Evolutionary conservation across 2,329 filamentous ascomycete genomes (phyloP), one percentile per base, ranked within the genome.

Genomic region (Xylariaceae sp.): DNA sequence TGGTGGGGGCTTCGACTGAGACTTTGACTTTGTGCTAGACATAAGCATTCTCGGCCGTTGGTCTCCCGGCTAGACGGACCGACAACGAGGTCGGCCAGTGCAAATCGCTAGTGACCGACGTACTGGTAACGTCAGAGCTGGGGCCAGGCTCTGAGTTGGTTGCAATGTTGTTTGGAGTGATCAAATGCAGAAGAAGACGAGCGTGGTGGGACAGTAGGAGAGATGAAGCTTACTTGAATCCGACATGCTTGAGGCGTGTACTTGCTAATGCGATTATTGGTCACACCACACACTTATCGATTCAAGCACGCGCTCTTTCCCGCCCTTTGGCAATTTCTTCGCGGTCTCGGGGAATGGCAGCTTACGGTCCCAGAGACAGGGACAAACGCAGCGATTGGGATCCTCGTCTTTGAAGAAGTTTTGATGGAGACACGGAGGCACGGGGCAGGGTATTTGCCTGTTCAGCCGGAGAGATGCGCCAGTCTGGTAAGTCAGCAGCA

Each of bases 221-320:
- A 47, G 45, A 41, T 11, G 35, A 41, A 47, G 54, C 54, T 52
- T 54, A 56, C 54, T 51, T 18, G 54, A 52, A 46, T 48, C 40
- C 42, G 54, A 47, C 54, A 56, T 56, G 18, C 49, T 45, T 43
- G 44, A 38, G n/a, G 17, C 31, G 35, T 46, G 43, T 30, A 43
- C 12, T 38, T 51, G 47, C 48, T 54, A 47, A 38, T 38, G 39
- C 2, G 11, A 17, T 27, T 27, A 27, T 27, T 27, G 7, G 22
- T 27, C 22, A 27, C 22, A 27, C 22, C 22, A 27, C 7, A 27
- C 22, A 27, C 22, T 27, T 27, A 27, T 27, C 22, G 22, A 27
- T 5, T 7, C 22, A 7, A 27, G 22, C 22, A 27, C 22, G 22
- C 22, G 4, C 22, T 27, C 22, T 27, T 27, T 27, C 4, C n/a